phyloP scores from a whole-genome alignment of 1,284 basidiomycete species.

The Xerocomus nothofagi region DNA sequence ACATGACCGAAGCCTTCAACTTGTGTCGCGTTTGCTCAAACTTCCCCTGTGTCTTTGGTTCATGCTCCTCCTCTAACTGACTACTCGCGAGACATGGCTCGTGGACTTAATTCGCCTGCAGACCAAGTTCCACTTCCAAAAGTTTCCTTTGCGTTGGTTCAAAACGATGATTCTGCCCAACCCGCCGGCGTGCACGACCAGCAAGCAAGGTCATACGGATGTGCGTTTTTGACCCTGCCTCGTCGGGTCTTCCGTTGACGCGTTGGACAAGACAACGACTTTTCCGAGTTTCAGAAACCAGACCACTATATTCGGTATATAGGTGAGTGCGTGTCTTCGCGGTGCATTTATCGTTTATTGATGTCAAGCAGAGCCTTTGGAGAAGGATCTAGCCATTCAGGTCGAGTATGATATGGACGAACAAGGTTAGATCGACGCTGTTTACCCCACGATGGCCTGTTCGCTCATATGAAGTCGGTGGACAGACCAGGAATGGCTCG shows the following conservation, averaged over 20 bases:
- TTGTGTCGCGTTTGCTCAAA: slow-evolving; percentile 5
- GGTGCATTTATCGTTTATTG: background rate
- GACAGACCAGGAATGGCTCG: slow-evolving; percentile 94
- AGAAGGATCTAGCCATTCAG: slow-evolving; percentile 87
- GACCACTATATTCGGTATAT: slow-evolving; percentile 91
- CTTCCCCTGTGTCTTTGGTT: slow-evolving; percentile 23
- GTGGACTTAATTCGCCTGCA: slow-evolving; percentile 38
- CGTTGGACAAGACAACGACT: slow-evolving; percentile 68
- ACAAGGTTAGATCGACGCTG: slow-evolving; percentile 64
- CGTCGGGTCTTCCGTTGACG: slow-evolving; percentile 8
- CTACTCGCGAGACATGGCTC: slow-evolving; percentile 36
- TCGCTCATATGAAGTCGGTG: slow-evolving; percentile 1
- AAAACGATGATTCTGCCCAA: slow-evolving; percentile 56
- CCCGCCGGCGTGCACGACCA: slow-evolving; percentile 54
- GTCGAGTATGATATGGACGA: slow-evolving; percentile 99
- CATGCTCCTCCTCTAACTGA: background rate
- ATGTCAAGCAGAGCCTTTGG: slow-evolving; percentile 75
- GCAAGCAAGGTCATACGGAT: slow-evolving; percentile 59
- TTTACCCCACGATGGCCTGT: background rate
- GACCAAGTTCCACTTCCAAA: slow-evolving; percentile 50
- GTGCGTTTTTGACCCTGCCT: slow-evolving; percentile 39
- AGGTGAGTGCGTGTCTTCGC: slow-evolving; percentile 48
- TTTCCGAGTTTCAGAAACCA: slow-evolving; percentile 72
- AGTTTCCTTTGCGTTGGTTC: slow-evolving; percentile 58
- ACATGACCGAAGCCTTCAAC: slow-evolving; percentile 3